Base-by-base conservation (phyloP, 1,284 basidiomycete genomes). In the Ceratobasidium sp. region DNA sequence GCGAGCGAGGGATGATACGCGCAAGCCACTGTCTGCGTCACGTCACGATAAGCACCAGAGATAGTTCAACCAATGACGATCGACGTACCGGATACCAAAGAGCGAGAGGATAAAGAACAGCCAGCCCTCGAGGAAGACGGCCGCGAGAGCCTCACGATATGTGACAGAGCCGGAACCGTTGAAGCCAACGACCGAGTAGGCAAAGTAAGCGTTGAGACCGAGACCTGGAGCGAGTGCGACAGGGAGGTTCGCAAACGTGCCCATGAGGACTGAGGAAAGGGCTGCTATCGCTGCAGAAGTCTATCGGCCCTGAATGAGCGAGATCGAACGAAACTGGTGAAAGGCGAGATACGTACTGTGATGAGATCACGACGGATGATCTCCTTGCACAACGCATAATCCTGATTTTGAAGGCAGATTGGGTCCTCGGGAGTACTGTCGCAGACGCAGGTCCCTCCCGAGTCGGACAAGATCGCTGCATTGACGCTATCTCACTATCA, bases 121-220 rank as follows among this genome's bases (percentile, higher is more conserved):
- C 91, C 94, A 94, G 54, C 95, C 94, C 87, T 95, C 94, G 79
- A 96, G 87, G 84, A 95, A 97, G 69, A 96, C 93, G 40, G 95
- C 95, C 15, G 92, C 91, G n/a, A 96, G 88, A 0, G 95, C 95
- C 84, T 96, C 92, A 26, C 89, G 87, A 84, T 95, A 97, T 2
- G 90, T 88, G 81, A 96, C 91, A 28, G 88, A 88, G 26, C 95
- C 95, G 23, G 89, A 87, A 10, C 94, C 94, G 81, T 95, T 91
- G 84, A 91, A 92, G 9, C 95, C 95, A 61, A 96, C 95, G 57
- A 96, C 91, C 23, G 94, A 95, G 85, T 94, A 96, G 23, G 95
- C 89, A 84, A 97, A 96, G 92, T 96, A 96, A 38, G 94, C 94
- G 83, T 96, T 96, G 54, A 96, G 86, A 78, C 76, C 78, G 46